Evolutionary conservation across 352 stramenopile genomes (phyloP).

Genomic region (Phytophthora foliorum): DNA sequence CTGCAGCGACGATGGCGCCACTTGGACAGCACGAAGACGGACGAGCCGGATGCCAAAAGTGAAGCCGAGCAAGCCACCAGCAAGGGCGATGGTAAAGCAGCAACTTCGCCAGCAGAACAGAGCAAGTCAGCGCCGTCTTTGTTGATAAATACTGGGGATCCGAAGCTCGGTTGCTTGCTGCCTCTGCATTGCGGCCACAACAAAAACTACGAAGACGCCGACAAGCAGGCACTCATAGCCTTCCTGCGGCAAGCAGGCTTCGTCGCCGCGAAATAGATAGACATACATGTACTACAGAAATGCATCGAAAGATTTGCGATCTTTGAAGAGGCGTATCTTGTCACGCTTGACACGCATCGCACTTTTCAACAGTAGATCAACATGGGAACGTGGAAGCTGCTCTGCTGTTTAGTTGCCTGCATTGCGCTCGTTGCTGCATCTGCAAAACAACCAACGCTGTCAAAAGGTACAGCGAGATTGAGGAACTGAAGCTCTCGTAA

Average conservation of each 20-base stretch:
- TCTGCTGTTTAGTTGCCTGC: slow-evolving; percentile 11
- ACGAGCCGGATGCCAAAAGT: slow-evolving; percentile 1
- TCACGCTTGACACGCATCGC: slow-evolving; percentile 19
- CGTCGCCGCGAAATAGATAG: slow-evolving; percentile 36
- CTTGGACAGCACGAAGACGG: slow-evolving; percentile 41
- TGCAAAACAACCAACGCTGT: slow-evolving; percentile 23
- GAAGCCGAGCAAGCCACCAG: slow-evolving; percentile 22
- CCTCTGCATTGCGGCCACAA: slow-evolving; percentile 89
- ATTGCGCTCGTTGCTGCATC: neutral
- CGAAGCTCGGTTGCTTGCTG: slow-evolving; percentile 65
- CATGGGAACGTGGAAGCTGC: slow-evolving; percentile 14
- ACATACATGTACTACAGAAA: slow-evolving; percentile 12
- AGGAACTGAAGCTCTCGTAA: too few relatives aligned
- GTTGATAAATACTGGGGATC: slow-evolving; percentile 45
- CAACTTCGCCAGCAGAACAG: slow-evolving; percentile 2
- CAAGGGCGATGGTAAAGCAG: neutral
- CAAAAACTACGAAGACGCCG: slow-evolving; percentile 80
- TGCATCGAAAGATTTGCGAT: slow-evolving; percentile 21
- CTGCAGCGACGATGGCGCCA: slow-evolving; percentile 65
- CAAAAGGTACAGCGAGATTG: slow-evolving; percentile 18
- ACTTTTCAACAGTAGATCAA: neutral
- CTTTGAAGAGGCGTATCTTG: slow-evolving; percentile 35
- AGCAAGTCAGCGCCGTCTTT: slow-evolving; percentile 30
- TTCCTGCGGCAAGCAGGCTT: slow-evolving; percentile 68
- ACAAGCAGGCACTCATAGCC: slow-evolving; percentile 72